Evolutionary conservation across 169 alveolate species (phyloP), one percentile per base, ranked within the genome.

Genomic region (Hepatocystis sp.): DNA sequence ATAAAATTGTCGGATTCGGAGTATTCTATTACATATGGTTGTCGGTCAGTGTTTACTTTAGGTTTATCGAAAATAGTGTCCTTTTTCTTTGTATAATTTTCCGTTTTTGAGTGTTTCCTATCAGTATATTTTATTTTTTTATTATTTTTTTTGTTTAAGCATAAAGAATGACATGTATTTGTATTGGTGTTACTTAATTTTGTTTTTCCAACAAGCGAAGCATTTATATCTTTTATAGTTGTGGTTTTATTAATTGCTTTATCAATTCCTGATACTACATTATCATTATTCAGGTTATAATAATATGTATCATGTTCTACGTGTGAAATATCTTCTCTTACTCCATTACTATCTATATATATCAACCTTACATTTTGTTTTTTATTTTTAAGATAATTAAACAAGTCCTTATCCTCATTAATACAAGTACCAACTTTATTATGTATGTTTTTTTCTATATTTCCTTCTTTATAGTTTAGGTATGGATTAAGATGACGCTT

Each of bases 391-490:
- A 71, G 36, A 58, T 71, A 71, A 44, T 71, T 46, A 63, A 71
- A 71, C 27, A 71, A 71, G 55, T 71, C 66, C 25, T 58, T 46
- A 21, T 71, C 86, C 40, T 64, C 55, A 15, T 58, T 71, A 8
- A 11, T 30, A 8, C 44, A 28, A 36, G 55, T 60, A 15, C 17
- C 17, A 27, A 1, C 23, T n/a, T 19, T 53, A 39, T 10, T 67
- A 27, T 32, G 7, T 1, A 0, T 34, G n/a, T 13, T 1, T 15
- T 60, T 17, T 36, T 60, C 19, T 11, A 2, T 11, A 56, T 56
- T 56, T 4, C 36, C 23, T 36, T 21, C 49, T 4, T 36, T 60
- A n/a, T n/a, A n/a, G n/a, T n/a, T n/a, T n/a, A n/a, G n/a, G n/a
- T n/a, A n/a, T n/a, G n/a, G n/a, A n/a, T n/a, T n/a, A n/a, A n/a